These are phyloP conservation scores for Eutrema japonicum DNA, from an alignment of 345 rosid genomes.

Conservation along the genomic window DNA sequence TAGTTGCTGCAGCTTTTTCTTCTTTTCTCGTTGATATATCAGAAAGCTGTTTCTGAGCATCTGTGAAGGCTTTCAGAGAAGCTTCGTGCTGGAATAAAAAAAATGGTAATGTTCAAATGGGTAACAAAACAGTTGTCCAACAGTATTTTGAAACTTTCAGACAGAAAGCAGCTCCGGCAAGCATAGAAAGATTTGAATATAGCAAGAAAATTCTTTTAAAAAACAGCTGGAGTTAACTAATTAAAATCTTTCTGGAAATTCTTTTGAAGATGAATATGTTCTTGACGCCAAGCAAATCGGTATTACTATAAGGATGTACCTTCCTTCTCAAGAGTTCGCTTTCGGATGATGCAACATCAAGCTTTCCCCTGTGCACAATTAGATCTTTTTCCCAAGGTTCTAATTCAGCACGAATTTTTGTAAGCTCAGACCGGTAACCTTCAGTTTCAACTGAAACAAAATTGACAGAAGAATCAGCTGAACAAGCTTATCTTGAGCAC, in stretches of 20 bases:
- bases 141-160: constrained; percentile 6
- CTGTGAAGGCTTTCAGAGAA: constrained; percentile 69
- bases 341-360: constrained; percentile 86
- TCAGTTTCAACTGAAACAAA: constrained; percentile 81
- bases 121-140: constrained; percentile 11
- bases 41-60: constrained; percentile 79
- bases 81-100: constrained; percentile 75
- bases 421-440: constrained; percentile 76
- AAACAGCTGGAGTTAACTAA: constrained; percentile 24
- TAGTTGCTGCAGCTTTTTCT: constrained; percentile 50
- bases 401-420: constrained; percentile 75
- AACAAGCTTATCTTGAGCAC: constrained; percentile 2
- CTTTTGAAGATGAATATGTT: constrained; percentile 20
- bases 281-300: constrained; percentile 2
- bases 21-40: constrained; percentile 57
- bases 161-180: constrained; percentile 1
- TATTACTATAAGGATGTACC: constrained; percentile 50
- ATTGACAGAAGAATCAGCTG: constrained; percentile 32
- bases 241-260: background rate
- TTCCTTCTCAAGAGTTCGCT: constrained; percentile 77
- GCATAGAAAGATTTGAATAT: constrained; percentile 15
- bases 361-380: constrained; percentile 86
- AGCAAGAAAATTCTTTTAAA: constrained; percentile 9
- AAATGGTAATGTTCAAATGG: constrained; percentile 19
- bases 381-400: constrained; percentile 94